Evolutionary conservation across 495 filamentous ascomycete species (phyloP).

Genomic region (Daldinia vernicosa): DNA sequence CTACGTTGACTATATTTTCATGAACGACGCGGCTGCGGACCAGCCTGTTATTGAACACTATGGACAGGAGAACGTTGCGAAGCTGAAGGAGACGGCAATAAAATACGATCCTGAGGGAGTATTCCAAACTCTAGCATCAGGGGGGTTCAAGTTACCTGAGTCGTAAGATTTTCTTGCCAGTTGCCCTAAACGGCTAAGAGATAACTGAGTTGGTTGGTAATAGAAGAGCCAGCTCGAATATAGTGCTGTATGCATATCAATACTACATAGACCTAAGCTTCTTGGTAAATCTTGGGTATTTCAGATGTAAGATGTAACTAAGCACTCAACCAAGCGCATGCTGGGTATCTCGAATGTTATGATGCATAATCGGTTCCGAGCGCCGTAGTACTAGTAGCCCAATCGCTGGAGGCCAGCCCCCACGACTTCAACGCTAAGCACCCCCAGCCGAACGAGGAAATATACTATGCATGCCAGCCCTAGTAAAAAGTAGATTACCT

Average conservation of each 20-base stretch:
- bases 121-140: conserved; percentile 45
- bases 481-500: conserved; percentile 1
- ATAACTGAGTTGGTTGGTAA: neutral
- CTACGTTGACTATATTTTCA: conserved; percentile 42
- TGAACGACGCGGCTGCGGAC: conserved; percentile 40
- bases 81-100: conserved; percentile 35
- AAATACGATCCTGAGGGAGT: conserved; percentile 48
- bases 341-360: neutral
- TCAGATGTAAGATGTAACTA: neutral
- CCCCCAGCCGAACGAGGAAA: conserved; percentile 11
- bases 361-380: neutral
- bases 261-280: neutral
- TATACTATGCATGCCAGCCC: conserved; percentile 9
- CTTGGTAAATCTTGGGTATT: neutral
- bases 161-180: neutral
- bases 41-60: conserved; percentile 42
- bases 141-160: conserved; percentile 47
- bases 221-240: conserved; percentile 15
- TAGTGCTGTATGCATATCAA: neutral
- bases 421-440: neutral
- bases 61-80: conserved; percentile 41
- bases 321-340: neutral
- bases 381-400: neutral
- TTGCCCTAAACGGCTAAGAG: too few relatives aligned
- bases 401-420: neutral